Conservation (phyloP, 345 rosid species). For the Luvunga scandens region DNA sequence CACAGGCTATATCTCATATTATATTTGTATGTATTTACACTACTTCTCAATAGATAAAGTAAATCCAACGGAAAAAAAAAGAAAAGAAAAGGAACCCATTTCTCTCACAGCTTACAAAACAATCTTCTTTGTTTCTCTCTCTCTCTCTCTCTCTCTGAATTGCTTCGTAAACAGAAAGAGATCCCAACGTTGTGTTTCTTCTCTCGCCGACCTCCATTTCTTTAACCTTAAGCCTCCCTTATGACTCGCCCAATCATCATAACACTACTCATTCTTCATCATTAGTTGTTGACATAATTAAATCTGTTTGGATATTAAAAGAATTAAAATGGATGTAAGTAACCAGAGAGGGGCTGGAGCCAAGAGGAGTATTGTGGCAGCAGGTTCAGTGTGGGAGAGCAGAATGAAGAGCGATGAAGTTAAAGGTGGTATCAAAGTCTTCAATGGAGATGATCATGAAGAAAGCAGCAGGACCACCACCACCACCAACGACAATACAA, state of each 20-base stretch:
- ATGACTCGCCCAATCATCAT: slow-evolving; percentile 27
- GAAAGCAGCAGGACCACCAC: neutral
- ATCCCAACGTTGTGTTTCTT: slow-evolving; percentile 20
- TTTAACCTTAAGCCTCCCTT: slow-evolving; percentile 41
- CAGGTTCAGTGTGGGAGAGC: slow-evolving; percentile 84
- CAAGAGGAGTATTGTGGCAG: slow-evolving; percentile 43
- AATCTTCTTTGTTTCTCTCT: slow-evolving; percentile 2
- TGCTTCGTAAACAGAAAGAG: slow-evolving; percentile 14
- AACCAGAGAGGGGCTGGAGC: slow-evolving; percentile 28
- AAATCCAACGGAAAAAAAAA: neutral
- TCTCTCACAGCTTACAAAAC: neutral
- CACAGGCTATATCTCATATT: no score
- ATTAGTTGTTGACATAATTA: neutral
- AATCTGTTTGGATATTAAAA: neutral
- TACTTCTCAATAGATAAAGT: neutral
- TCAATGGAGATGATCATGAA: slow-evolving; percentile 36
- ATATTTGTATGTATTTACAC: no score
- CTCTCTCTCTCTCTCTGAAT: neutral
- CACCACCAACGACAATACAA: neutral
- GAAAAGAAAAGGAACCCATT: neutral
- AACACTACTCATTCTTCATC: slow-evolving; percentile 15
- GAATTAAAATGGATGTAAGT: slow-evolving; percentile 35
- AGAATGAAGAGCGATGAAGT: slow-evolving; percentile 70
- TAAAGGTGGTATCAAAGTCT: slow-evolving; percentile 59
- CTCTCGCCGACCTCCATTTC: slow-evolving; percentile 39